Percentiles rank a stretch among this genome's conserved stretches.
Conservation (phyloP, 164 flowering plant species). For the Paratinospora sagittata region DNA sequence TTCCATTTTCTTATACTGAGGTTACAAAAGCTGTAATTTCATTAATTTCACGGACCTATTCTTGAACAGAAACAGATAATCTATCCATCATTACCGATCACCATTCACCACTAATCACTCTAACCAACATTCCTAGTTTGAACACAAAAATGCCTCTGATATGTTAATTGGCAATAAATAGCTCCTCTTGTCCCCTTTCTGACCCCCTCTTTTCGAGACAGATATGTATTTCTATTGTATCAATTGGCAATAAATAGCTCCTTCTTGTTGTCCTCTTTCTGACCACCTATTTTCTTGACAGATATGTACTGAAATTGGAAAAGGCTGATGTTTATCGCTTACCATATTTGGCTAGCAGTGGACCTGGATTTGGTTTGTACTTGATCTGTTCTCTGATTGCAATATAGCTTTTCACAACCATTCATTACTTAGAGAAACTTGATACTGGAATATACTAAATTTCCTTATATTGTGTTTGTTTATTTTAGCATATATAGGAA, state of each 20-base stretch:
- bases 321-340: slow-evolving; percentile 95
- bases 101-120: no score
- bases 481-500: neutral
- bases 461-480: neutral
- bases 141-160: no score
- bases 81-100: no score
- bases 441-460: neutral
- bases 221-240: neutral
- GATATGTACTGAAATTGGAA: slow-evolving; percentile 88
- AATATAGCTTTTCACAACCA: neutral
- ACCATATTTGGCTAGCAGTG: slow-evolving; percentile 87
- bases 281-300: slow-evolving; percentile 23
- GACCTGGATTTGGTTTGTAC: slow-evolving; percentile 91
- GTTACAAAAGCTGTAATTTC: no score
- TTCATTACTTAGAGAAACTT: neutral
- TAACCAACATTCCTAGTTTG: no score
- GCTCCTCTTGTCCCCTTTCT: no score
- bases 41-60: no score
- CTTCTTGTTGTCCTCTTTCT: neutral
- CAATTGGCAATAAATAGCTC: neutral
- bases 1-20: no score
- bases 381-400: neutral
- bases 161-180: no score
- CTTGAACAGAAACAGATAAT: no score
- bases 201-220: no score